Base-by-base conservation (phyloP, 1,284 basidiomycete genomes). In the Tilletia caries region DNA sequence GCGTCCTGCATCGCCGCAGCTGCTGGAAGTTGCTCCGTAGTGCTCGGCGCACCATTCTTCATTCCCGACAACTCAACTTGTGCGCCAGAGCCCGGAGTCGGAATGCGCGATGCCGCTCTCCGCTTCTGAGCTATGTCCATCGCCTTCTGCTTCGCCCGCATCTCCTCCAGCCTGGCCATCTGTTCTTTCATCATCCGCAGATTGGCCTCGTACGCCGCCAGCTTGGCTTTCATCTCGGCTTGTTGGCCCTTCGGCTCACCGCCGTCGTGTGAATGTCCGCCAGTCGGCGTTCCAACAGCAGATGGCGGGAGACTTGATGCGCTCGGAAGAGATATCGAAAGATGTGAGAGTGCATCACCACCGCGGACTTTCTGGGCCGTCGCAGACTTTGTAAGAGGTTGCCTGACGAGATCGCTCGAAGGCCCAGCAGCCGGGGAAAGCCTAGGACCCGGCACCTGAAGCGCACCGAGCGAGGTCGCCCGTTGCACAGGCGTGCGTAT, bases 121-220 rank as follows among this genome's bases (percentile, higher is more conserved):
- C 58, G 27, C 29, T 29, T 25, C 18, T 62, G 27, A 20, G n/a
- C 58, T 13, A 62, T 62, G 2, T 62, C 58, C 58, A 62, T 62
- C 13, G 58, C 58, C 58, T 62, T 62, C 32, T 62, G 29, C 58
- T 29, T 25, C 4, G 58, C 58, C 10, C 32, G 27, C 29, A 37
- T 37, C 33, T 62, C 58, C 32, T 62, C 58, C 10, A 62, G 12
- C 13, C 18, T 33, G 20, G 58, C 58, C 58, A 62, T 62, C 32
- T 62, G 58, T 18, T 62, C 58, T 29, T 62, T 62, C 58, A 62
- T 62, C 29, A 18, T 13, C 6, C 33, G 29, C 12, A 62, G 27
- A 10, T 34, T 29, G 1, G 27, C 58, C 58, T 62, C 29, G 58
- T 62, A 62, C 13, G 58, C 32, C 8, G 58, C 58, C 32, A 62